Evolutionary conservation across 169 alveolate genomes (phyloP), one percentile per base, ranked within the genome.

Genomic region (Plasmodium blacklocki): DNA sequence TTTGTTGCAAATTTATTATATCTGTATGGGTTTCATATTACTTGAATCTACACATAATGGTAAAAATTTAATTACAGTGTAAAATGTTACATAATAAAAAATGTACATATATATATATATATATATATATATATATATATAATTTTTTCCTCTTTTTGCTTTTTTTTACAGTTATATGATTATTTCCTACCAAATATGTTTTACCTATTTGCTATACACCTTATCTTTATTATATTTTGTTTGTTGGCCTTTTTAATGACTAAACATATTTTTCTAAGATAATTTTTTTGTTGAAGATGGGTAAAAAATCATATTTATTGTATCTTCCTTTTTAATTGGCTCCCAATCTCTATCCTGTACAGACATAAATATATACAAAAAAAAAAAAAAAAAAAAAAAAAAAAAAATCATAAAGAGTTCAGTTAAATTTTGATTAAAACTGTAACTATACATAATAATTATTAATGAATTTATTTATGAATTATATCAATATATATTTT

Each of bases 151-250:
- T 18, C 2, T 74, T 63, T 60, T 19, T 15, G 3, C 12, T 18
- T 49, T 71, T 71, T 43, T 21, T 78, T 78, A 64, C 89, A 78
- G 89, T 67, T 78, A n/a, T 21, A 66, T 50, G 89, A 78, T 43
- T 66, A 78, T 59, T 78, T 78, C 47, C 15, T 78, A 14, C 89
- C 89, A 39, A 78, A 78, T n/a, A 64, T 15, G 43, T 66, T 78
- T 52, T 64, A 50, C 18, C 26, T 78, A 23, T 15, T 71, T 8
- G 7, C 62, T 49, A 66, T 78, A 2, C 19, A 39, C 19, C 19
- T 78, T 7, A 59, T 66, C 21, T 52, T 23, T 71, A 64, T 52
- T 32, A 14, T 21, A 19, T 12, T 66, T 64, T 78, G 68, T 45
- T 29, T 66, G 19, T 21, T 78, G 15, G 52, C 39, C 18, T 56